phyloP scores from a whole-genome alignment of 257 asterid genomes.

The Capsicum rhomboideum region DNA sequence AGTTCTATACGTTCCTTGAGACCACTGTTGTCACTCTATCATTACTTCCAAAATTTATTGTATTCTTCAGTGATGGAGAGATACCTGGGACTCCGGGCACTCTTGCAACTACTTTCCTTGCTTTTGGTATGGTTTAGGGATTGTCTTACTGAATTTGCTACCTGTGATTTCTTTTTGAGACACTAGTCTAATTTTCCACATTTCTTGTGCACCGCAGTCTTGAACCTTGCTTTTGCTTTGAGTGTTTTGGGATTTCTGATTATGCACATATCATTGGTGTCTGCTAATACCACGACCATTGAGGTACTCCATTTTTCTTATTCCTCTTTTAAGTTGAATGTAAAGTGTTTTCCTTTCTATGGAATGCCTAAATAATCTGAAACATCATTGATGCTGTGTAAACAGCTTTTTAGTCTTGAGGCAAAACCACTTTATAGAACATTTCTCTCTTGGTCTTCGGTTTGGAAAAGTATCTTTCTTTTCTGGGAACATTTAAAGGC shows the following conservation, averaged over 20 bases:
- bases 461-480: background rate
- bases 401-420: background rate
- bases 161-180: background rate
- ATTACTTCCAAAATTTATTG: constrained; percentile 73
- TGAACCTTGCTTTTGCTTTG: constrained; percentile 93
- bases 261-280: constrained; percentile 90
- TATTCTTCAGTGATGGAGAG: constrained; percentile 90
- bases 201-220: constrained; percentile 38
- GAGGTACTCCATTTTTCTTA: constrained; percentile 46
- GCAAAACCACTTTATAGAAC: background rate
- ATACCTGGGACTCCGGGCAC: constrained; percentile 89
- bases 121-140: constrained; percentile 39
- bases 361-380: background rate
- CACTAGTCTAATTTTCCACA: background rate
- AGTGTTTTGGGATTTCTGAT: constrained; percentile 94
- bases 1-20: constrained; percentile 95
- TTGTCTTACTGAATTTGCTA: background rate
- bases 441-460: background rate
- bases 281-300: constrained; percentile 86
- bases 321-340: background rate
- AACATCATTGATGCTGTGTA: background rate
- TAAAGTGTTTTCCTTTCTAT: background rate
- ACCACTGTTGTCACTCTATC: constrained; percentile 75
- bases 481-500: background rate
- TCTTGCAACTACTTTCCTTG: constrained; percentile 93